Evolutionary conservation across 805 yeast species (phyloP), one percentile per base, ranked within the genome.

Genomic region (Tetrapisispora taiwanensis): DNA sequence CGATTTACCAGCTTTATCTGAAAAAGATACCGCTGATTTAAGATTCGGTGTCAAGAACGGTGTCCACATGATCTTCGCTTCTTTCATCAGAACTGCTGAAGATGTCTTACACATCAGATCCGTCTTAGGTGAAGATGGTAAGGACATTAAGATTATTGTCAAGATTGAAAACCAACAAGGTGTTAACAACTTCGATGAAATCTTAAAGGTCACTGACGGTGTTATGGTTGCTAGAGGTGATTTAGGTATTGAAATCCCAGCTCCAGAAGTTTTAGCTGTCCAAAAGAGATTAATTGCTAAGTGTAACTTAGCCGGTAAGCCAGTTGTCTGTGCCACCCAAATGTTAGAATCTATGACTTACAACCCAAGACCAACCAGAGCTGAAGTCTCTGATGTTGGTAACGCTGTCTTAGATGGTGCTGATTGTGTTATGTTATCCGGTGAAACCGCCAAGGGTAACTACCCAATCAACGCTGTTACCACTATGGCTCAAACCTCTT

Each of bases 211-310:
- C 70, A 92, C 98, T 52, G 98, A 92, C 68, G 98, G 97, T 76
- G 96, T 92, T 65, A 92, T 92, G 98, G 97, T 92, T 68, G 98
- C 98, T 63, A 84, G 98, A 74, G 98, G 98, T 78, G 98, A 92
- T 71, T 78, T 92, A 62, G 98, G 98, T 78, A 92, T 92, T 64
- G 98, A 92, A 76, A 92, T 92, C 63, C 97, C 97, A 56, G 97
- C 98, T 55, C 90, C 97, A 53, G 94, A 89, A 75, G 98, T 92
- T 52, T 89, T 92, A 69, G 88, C 92, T 60, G 97, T 89, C 59
- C 98, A 92, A 76, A 92, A 92, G 79, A 95, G 89, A 76, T 78
- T 92, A 74, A 90, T 92, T 68, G 97, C 98, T 65, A 92, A 92
- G 76, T 92, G 95, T 78, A 94, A 92, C 82, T 75, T 90, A 67